phyloP scores from a whole-genome alignment of 805 yeast species.

The Saccharomycopsis schoenii region DNA sequence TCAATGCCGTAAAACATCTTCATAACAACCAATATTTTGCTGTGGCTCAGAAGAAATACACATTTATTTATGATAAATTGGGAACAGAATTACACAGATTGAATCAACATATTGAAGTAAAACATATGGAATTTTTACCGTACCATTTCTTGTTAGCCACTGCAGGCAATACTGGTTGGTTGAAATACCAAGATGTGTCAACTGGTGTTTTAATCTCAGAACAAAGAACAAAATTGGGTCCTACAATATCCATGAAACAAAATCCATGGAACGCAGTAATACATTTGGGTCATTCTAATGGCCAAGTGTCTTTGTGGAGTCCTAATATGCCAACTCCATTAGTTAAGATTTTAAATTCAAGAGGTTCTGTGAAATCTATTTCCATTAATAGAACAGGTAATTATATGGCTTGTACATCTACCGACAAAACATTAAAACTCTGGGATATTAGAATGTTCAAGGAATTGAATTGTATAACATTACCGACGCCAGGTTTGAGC shows the following conservation, averaged over 20 bases:
- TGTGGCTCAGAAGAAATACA: constrained; percentile 91
- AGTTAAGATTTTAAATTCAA: constrained; percentile 67
- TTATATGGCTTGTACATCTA: constrained; percentile 89
- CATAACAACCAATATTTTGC: constrained; percentile 94
- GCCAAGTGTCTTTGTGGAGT: constrained; percentile 88
- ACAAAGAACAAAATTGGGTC: constrained; percentile 78
- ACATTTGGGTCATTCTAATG: constrained; percentile 89
- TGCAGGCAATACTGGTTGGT: constrained; percentile 81
- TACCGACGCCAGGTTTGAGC: constrained; percentile 80
- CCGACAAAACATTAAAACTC: constrained; percentile 73
- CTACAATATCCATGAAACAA: constrained; percentile 78
- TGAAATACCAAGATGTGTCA: constrained; percentile 90
- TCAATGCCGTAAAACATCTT: constrained; percentile 79
- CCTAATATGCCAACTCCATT: constrained; percentile 81
- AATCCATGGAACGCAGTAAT: constrained; percentile 95
- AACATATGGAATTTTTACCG: constrained; percentile 77
- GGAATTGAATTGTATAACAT: constrained; percentile 47
- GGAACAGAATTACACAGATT: constrained; percentile 90
- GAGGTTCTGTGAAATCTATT: constrained; percentile 81
- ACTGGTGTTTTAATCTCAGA: constrained; percentile 85
- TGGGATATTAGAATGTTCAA: constrained; percentile 89
- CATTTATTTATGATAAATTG: constrained; percentile 81
- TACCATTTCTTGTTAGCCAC: constrained; percentile 83
- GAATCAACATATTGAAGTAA: constrained; percentile 81
- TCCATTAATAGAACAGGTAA: constrained; percentile 87